Conservation (phyloP, 2,329 filamentous ascomycete genomes). For the Trichoderma aggressivum region DNA sequence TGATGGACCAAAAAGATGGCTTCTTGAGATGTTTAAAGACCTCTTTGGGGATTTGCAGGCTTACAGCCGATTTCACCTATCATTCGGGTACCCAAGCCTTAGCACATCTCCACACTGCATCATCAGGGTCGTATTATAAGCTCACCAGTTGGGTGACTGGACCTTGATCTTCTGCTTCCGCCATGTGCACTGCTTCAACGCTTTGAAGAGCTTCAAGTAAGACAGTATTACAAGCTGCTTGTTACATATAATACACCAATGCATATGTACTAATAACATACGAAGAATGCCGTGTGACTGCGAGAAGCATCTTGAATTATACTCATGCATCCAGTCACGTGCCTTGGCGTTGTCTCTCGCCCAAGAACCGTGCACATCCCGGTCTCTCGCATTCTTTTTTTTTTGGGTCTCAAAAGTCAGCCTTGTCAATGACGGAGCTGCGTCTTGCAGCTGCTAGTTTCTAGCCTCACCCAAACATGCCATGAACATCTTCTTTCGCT, state of each 20-base stretch:
- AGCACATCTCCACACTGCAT: neutral
- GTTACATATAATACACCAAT: too few species aligned
- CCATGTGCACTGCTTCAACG: neutral
- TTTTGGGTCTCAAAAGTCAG: neutral
- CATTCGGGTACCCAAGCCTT: neutral
- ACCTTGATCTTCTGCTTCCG: neutral
- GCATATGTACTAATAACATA: too few species aligned
- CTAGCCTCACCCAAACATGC: neutral
- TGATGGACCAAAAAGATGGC: neutral
- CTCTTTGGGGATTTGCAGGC: neutral
- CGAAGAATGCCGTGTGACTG: too few species aligned
- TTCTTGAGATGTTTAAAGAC: neutral
- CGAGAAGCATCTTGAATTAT: neutral
- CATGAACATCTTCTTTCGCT: neutral
- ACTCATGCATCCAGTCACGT: conserved; percentile 3
- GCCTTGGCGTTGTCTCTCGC: conserved; percentile 12
- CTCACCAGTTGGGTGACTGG: neutral
- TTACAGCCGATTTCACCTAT: neutral
- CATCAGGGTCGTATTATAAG: neutral
- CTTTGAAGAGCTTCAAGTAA: neutral
- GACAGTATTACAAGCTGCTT: too few species aligned
- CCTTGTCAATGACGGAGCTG: conserved; percentile 14
- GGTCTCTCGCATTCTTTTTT: neutral
- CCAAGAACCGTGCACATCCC: neutral
- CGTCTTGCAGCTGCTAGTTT: neutral